Evolutionary conservation across 768 basidiomycete genomes (phyloP), one percentile per base, ranked within the genome.

Genomic region (Panellus pusillus): DNA sequence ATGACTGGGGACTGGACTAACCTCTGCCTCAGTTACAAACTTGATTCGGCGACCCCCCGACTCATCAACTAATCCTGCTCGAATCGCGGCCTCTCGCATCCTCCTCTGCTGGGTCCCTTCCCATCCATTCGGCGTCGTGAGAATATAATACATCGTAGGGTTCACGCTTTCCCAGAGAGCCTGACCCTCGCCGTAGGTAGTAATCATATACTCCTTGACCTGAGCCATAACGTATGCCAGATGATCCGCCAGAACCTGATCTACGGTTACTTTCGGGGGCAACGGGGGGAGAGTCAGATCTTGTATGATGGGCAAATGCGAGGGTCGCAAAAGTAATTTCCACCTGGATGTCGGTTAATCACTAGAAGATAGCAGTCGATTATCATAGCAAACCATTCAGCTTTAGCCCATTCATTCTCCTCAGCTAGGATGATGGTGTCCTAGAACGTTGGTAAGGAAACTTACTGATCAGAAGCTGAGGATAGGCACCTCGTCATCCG

Each of bases 401-500:
- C 69, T 28, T 63, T 72, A 29, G 57, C 50, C 70, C 70, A 72
- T 39, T 63, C 70, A 49, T 70, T 61, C 0, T 72, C 70, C 12
- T 67, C 65, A 11, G 72, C 72, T 53, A 1, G 59, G 52, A 20
- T 60, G 19, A 52, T 32, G 17, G 32, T 37, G 35, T 52, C 50
- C 50, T 52, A n/a, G n/a, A n/a, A n/a, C n/a, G n/a, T n/a, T n/a
- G n/a, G n/a, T n/a, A n/a, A n/a, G n/a, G n/a, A n/a, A n/a, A n/a
- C n/a, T n/a, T n/a, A n/a, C n/a, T n/a, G n/a, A n/a, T n/a, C n/a
- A n/a, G n/a, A n/a, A n/a, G n/a, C n/a, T n/a, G n/a, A n/a, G n/a
- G n/a, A n/a, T n/a, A n/a, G n/a, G n/a, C n/a, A n/a, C n/a, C n/a
- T n/a, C n/a, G n/a, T n/a, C n/a, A n/a, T n/a, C n/a, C n/a, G n/a